Conservation (phyloP, 192 early-diverging fungal species). For the Mortierella hygrophila region DNA sequence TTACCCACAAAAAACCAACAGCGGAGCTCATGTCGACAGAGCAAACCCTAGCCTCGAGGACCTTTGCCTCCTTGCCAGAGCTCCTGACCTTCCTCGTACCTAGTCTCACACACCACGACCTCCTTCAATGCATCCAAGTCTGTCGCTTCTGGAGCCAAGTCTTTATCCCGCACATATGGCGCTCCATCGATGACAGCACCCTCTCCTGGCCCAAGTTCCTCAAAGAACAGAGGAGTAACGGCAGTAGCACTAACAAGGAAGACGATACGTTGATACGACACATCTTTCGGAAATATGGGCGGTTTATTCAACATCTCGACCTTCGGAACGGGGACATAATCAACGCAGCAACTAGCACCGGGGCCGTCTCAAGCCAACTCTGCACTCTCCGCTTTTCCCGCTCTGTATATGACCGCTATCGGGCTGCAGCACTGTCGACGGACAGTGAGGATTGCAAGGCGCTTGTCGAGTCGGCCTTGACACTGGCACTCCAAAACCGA, state of each 20-base stretch:
- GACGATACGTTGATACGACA: not conserved
- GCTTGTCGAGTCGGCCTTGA: not conserved
- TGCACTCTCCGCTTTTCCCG: not conserved
- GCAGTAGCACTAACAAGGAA: not conserved
- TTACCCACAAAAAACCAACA: not conserved
- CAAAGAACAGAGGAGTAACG: not conserved
- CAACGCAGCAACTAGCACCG: not conserved
- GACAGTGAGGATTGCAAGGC: not conserved
- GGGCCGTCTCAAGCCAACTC: not conserved
- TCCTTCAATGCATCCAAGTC: constrained; percentile 3
- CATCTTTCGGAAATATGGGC: not conserved
- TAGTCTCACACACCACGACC: not conserved
- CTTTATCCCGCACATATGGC: not conserved
- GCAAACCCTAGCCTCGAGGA: not conserved
- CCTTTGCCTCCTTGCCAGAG: not conserved
- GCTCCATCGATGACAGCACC: not conserved
- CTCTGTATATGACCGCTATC: not conserved
- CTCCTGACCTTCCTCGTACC: not conserved
- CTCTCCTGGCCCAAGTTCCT: not conserved
- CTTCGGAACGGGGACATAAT: not conserved
- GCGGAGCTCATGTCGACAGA: not conserved
- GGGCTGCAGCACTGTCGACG: not conserved
- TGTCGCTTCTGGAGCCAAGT: constrained; percentile 4
- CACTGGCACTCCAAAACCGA: not conserved
- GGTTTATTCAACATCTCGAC: not conserved